phyloP scores from a whole-genome alignment of 257 asterid species.

The Fraxinus americana region DNA sequence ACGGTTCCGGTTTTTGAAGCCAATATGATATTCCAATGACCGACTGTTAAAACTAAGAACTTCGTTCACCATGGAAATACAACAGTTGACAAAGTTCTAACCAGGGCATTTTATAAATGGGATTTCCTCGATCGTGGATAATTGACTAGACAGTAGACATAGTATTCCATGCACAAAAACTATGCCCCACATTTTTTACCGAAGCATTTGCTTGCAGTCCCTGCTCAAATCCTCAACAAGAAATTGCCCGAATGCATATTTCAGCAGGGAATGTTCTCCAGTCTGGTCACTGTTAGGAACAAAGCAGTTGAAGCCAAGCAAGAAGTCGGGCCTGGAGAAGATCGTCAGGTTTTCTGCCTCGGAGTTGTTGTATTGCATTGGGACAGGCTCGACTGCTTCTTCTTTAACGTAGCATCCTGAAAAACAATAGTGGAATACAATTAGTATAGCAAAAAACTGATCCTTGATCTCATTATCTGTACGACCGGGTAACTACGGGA shows the following conservation, averaged over 20 bases:
- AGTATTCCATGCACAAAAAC: slow-evolving; percentile 34
- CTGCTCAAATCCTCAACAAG: slow-evolving; percentile 31
- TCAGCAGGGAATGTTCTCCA: slow-evolving; percentile 29
- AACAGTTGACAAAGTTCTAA: too few species aligned
- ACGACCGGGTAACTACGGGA: slow-evolving; percentile 59
- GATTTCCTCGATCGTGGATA: background rate
- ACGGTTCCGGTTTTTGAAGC: too few species aligned
- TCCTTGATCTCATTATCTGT: slow-evolving; percentile 38
- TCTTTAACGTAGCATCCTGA: slow-evolving; percentile 41
- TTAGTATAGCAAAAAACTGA: slow-evolving; percentile 18
- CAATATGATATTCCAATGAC: background rate
- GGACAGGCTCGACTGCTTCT: slow-evolving; percentile 24
- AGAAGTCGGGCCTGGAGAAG: slow-evolving; percentile 51
- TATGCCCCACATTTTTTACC: slow-evolving; percentile 18
- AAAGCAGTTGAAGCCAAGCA: slow-evolving; percentile 54
- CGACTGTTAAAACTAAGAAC: too few species aligned
- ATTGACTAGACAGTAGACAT: slow-evolving; percentile 26
- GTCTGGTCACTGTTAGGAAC: slow-evolving; percentile 36
- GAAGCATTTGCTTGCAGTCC: slow-evolving; percentile 30
- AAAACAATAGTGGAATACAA: slow-evolving; percentile 20
- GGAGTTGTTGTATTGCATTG: slow-evolving; percentile 12
- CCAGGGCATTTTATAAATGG: too few species aligned
- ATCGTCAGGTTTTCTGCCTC: slow-evolving; percentile 32
- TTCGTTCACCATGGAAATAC: too few species aligned
- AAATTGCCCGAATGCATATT: slow-evolving; percentile 24